A percentile compares a stretch with the other conserved stretches of the same genome.
Evolutionary conservation across 164 flowering plant genomes (phyloP).

Genomic region (Vitis amurensis): DNA sequence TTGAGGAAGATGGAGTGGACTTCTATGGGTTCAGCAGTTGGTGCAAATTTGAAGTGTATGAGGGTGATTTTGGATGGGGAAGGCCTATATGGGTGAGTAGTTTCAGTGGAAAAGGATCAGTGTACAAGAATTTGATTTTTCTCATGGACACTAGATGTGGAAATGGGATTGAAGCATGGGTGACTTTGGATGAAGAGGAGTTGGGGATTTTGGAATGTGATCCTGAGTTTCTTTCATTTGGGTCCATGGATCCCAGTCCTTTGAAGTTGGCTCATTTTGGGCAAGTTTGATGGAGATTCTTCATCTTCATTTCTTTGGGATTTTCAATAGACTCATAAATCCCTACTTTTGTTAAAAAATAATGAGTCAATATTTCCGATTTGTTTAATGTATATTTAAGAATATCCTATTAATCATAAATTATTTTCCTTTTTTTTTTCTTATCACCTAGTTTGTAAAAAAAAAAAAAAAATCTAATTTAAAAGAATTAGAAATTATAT

Average conservation of each 20-base stretch:
- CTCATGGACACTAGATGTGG: conserved; percentile 22
- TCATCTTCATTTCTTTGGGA: too few species aligned
- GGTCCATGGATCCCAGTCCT: conserved; percentile 20
- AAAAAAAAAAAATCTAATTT: too few species aligned
- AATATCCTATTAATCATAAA: too few species aligned
- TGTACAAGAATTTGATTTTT: conserved; percentile 15
- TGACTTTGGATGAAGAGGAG: conserved; percentile 21
- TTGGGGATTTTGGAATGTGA: conserved; percentile 12
- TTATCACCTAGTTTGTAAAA: too few species aligned
- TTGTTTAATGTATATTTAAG: too few species aligned
- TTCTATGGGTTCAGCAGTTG: conserved; percentile 34
- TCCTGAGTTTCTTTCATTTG: conserved; percentile 9
- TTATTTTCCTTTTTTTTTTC: too few species aligned
- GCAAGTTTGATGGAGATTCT: too few species aligned
- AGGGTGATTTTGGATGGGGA: conserved; percentile 51
- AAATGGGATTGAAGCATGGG: conserved; percentile 33
- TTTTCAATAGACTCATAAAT: too few species aligned
- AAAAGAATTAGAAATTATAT: too few species aligned
- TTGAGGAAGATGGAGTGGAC: conserved; percentile 18
- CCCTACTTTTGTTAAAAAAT: too few species aligned
- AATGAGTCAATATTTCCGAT: too few species aligned
- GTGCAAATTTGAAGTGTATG: conserved; percentile 41
- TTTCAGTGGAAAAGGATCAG: conserved; percentile 1
- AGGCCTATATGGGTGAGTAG: conserved; percentile 42
- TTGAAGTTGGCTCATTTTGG: background rate